Percentiles rank a stretch among this genome's conserved stretches.
Conservation (phyloP, 2,329 filamentous ascomycete species). For the Myriosclerotinia scirpicola region DNA sequence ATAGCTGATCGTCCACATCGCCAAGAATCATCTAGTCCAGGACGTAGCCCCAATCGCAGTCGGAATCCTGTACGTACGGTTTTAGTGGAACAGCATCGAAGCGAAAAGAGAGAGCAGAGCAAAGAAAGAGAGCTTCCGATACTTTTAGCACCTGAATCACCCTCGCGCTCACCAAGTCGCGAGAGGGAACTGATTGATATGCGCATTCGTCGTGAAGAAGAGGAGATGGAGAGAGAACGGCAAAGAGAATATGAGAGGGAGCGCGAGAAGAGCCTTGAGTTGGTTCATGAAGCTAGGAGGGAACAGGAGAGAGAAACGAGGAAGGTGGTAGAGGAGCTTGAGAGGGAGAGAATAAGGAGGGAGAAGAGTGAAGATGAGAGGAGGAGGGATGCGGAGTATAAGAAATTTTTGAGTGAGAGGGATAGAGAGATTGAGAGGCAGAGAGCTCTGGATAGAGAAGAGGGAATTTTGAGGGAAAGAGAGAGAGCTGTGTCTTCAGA, state of each 20-base stretch:
- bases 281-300: conserved; percentile 8
- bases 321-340: neutral
- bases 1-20: conserved; percentile 37
- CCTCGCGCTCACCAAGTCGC: conserved; percentile 13
- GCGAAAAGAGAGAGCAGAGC: conserved; percentile 10
- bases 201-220: conserved; percentile 18
- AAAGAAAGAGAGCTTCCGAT: conserved; percentile 15
- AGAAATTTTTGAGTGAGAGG: neutral
- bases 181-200: conserved; percentile 7
- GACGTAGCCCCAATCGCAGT: conserved; percentile 30
- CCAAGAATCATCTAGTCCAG: conserved; percentile 24
- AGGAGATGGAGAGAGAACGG: conserved; percentile 7
- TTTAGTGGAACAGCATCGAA: conserved; percentile 12
- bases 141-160: conserved; percentile 12
- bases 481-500: conserved; percentile 5
- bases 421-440: conserved; percentile 6
- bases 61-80: conserved; percentile 25
- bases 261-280: neutral
- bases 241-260: conserved; percentile 14
- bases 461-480: neutral
- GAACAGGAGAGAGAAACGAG: conserved; percentile 9
- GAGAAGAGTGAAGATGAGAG: conserved; percentile 9
- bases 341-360: conserved; percentile 17
- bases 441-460: conserved; percentile 3
- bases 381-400: neutral